A percentile compares a stretch with the other conserved stretches of the same genome.
Evolutionary conservation across 2,329 filamentous ascomycete species (phyloP).

Genomic region (Exophiala alcalophila): DNA sequence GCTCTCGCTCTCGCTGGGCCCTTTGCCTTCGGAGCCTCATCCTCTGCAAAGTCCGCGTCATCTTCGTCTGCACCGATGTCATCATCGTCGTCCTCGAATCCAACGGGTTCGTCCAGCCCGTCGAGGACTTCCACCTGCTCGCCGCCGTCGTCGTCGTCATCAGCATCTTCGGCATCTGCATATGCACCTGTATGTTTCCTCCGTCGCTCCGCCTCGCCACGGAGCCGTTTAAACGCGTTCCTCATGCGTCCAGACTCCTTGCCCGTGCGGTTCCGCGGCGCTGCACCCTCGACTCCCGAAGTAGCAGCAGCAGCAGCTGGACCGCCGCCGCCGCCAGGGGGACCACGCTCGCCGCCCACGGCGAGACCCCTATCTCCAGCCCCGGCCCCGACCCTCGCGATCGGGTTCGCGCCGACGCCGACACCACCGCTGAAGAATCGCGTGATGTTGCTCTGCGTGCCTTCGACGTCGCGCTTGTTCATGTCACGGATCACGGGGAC

Average conservation of each 20-base stretch:
- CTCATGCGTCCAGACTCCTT: conserved; percentile 73
- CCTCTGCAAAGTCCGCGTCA: conserved; percentile 36
- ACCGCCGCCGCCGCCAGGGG: conserved; percentile 20
- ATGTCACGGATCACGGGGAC: conserved; percentile 95
- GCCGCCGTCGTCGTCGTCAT: conserved; percentile 34
- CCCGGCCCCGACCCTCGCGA: conserved; percentile 1
- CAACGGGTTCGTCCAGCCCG: conserved; percentile 24
- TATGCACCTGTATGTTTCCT: conserved; percentile 19
- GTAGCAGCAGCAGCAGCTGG: conserved; percentile 1
- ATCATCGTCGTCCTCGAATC: conserved; percentile 15
- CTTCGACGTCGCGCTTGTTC: conserved; percentile 82
- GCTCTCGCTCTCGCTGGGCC: neutral
- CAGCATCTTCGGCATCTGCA: conserved; percentile 44
- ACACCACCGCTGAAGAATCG: conserved; percentile 76
- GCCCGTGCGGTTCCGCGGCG: conserved; percentile 61
- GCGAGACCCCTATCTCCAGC: conserved; percentile 9
- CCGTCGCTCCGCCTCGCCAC: conserved; percentile 49
- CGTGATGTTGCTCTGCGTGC: conserved; percentile 96
- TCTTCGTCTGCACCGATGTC: conserved; percentile 6
- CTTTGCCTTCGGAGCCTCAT: conserved; percentile 8
- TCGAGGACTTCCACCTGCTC: conserved; percentile 12
- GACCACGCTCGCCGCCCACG: too few species aligned
- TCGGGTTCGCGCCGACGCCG: conserved; percentile 59
- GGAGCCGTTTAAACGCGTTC: conserved; percentile 67
- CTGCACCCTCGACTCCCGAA: conserved; percentile 20